phyloP scores from a whole-genome alignment of 2,329 filamentous ascomycete genomes.

The Colletotrichum sp. region DNA sequence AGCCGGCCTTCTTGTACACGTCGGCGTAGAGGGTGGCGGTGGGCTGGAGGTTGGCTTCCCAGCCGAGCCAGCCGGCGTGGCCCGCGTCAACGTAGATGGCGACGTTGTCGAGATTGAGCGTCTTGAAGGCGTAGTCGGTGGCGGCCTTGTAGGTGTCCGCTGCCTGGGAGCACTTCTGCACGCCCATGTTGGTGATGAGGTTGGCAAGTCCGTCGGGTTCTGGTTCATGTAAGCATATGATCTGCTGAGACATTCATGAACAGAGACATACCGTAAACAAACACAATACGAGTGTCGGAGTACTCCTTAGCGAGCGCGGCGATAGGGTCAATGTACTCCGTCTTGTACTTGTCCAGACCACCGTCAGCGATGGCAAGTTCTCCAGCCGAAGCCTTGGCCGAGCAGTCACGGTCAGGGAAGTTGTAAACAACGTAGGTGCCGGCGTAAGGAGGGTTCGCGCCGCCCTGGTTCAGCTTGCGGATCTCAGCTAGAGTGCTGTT shows the following conservation, averaged over 20 bases:
- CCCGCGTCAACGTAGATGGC: conserved; percentile 41
- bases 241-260: too few species aligned
- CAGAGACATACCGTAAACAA: conserved; percentile 22
- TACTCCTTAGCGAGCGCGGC: conserved; percentile 18
- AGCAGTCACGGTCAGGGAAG: conserved; percentile 42
- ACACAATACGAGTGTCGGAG: conserved; percentile 5
- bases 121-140: conserved; percentile 36
- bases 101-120: conserved; percentile 39
- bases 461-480: conserved; percentile 21
- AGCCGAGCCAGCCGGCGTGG: conserved; percentile 43
- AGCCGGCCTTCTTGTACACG: conserved; percentile 36
- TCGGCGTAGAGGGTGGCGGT: conserved; percentile 30
- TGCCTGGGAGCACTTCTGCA: conserved; percentile 32
- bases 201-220: conserved; percentile 39
- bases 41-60: conserved; percentile 31
- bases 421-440: conserved; percentile 40
- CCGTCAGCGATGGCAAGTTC: conserved; percentile 33
- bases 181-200: conserved; percentile 37
- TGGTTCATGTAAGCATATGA: too few species aligned
- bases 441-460: conserved; percentile 25
- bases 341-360: conserved; percentile 34
- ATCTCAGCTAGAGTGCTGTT: conserved; percentile 32
- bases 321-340: conserved; percentile 35
- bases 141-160: conserved; percentile 31
- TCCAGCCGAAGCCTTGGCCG: conserved; percentile 38